Conservation (phyloP, 441 rosid genomes). For the Adansonia grandidieri region DNA sequence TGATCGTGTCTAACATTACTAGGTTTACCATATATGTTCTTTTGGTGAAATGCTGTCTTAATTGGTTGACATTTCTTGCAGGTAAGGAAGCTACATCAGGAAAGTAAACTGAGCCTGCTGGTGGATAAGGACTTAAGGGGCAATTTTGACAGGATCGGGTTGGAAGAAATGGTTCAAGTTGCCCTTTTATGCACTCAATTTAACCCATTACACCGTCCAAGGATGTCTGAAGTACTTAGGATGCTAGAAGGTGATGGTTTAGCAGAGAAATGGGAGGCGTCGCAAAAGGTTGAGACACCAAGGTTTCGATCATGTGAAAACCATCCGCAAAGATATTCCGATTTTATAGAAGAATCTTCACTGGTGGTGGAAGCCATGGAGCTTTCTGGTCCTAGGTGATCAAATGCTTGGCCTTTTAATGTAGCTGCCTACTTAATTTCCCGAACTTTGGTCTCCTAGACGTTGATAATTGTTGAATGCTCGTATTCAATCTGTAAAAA, state of each 20-base stretch:
- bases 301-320: slow-evolving; percentile 44
- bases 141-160: slow-evolving; percentile 62
- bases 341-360: slow-evolving; percentile 85
- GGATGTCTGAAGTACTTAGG: slow-evolving; percentile 77
- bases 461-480: slow-evolving; percentile 42
- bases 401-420: not conserved
- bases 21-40: not conserved
- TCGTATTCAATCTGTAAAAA: slow-evolving; percentile 59
- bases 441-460: not conserved
- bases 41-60: not conserved
- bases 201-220: slow-evolving; percentile 76
- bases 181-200: slow-evolving; percentile 87
- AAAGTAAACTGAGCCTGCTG: slow-evolving; percentile 71
- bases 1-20: no score
- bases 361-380: slow-evolving; percentile 91
- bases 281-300: slow-evolving; percentile 55
- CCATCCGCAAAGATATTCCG: slow-evolving; percentile 53
- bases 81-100: slow-evolving; percentile 92
- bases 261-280: slow-evolving; percentile 90
- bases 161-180: slow-evolving; percentile 85
- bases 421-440: not conserved
- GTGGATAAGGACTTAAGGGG: slow-evolving; percentile 78
- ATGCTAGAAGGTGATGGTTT: slow-evolving; percentile 92
- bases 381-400: slow-evolving; percentile 73
- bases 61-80: slow-evolving; percentile 31